Base-by-base conservation (phyloP, 352 stramenopile genomes). In the Phytophthora tentaculata region DNA sequence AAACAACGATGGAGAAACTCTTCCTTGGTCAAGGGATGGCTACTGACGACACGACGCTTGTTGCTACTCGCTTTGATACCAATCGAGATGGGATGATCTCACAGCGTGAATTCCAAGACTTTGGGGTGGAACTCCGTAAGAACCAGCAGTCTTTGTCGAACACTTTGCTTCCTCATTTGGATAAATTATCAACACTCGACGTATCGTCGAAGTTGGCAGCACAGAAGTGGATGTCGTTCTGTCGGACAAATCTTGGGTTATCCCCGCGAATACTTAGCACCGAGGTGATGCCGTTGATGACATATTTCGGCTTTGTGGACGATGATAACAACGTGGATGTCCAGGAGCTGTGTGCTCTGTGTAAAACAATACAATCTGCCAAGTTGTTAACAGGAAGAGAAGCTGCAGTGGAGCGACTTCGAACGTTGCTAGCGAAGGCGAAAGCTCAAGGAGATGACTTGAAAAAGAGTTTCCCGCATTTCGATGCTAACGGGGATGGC, bases 31-130 rank as follows among this genome's bases (percentile, higher is more conserved):
- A 84, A 29, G 56, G 65, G 12, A 62, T 89, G 17, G 74, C 72
- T 8, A 20, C 61, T 14, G 79, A 88, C 0, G 81, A 89, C 23
- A 65, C 72, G 8, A 43, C 51, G 9, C 50, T 75, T 48, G 76
- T 92, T 10, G 64, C 80, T 10, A 41, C 68, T 20, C 72, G 76
- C 1, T 89, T 92, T 62, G 84, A 94, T 48, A 67, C 56, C 0
- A 83, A 94, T 39, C 58, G 71, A n/a, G 81, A 90, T 39, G 81
- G 83, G 8, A 60, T 66, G 13, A 80, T 95, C 37, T 90, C 84
- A 13, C 67, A 70, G 12, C 71, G 65, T 1, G 86, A 94, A 55
- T 91, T 95, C 44, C 73, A 87, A 37, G 57, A 29, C n/a, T 94
- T 92, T 59, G 69, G 71, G 0, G 44, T 55, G 1, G 76, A 82